Evolutionary conservation across 1,284 basidiomycete genomes (phyloP), one percentile per base, ranked within the genome.

Genomic region (Ganoderma resinaceum): DNA sequence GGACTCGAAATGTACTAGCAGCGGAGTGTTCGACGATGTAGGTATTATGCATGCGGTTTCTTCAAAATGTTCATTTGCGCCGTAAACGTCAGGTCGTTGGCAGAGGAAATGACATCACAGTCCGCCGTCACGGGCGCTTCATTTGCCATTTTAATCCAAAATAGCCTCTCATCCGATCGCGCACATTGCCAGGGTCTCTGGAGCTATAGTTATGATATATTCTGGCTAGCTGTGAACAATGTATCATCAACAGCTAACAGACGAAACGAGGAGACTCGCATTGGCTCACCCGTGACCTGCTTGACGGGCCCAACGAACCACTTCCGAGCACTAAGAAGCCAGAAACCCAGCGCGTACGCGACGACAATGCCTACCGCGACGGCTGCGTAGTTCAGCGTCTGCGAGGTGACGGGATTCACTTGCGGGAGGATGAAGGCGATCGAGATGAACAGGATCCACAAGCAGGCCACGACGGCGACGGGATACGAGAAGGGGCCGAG

Each of bases 331-430:
- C 87, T 90, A 63, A 91, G 26, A 12, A 90, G 52, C 91, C 91
- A 93, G 73, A 89, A 89, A 2, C 85, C 85, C 18, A 90, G 74
- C 67, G 86, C 84, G 76, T 91, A 92, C 2, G 79, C 67, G 11
- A 91, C 76, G 29, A 93, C 89, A 71, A 92, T 90, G 0, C 89
- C 91, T 26, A 93, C 90, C 12, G 91, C 91, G 18, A 93, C 91
- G 52, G 89, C 84, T 0, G 91, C 80, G 75, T 93, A 93, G 78
- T 93, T 93, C 67, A 94, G 80, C 5, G 91, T 92, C 75, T 91
- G 86, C 0, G 86, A 85, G 73, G 88, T 80, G 62, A 93, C 91
- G 2, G 91, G 90, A 75, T 90, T 91, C 52, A 86, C 79, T 76
- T 89, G 85, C 9, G 91, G 90, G 9, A 92, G 83, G 69, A 91